Base-by-base conservation (phyloP, 148 eudicot genomes). In the Rhododendron henanense region DNA sequence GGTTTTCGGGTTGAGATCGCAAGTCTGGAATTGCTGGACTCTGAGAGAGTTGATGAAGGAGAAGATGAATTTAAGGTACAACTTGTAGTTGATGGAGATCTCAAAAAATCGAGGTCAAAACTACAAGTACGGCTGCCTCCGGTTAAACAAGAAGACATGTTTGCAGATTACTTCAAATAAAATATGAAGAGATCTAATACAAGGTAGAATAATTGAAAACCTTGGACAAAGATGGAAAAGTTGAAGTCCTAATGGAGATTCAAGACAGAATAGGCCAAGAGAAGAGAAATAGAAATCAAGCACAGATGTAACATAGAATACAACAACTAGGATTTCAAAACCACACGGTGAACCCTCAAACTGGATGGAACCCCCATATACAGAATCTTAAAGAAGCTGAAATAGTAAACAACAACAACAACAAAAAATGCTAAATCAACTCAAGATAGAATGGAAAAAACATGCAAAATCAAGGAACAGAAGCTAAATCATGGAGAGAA, bases 31-130 rank as follows among this genome's bases (percentile, higher is more conserved):
- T 94, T 93, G 91, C 95, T 95, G 55, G 98, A 93, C 84, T 95
- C 98, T 6, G 98, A 95, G 81, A 95, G 88, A 80, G 98, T 94
- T 7, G 98, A 95, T 57, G 98, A 94, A 13, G 98, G 96, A 37
- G 98, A 95, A 11, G 97, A 91, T 51, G 98, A 93, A 67, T 93
- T 93, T 15, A 92, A 93, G 53, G 91, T 88, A 84, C 90, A 83
- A 14, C 86, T 86, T 44, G 94, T 92, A 41, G 92, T 89, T 33
- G 94, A 91, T 45, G 96, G 89, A 31, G 98, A 92, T 84, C 93
- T 96, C 57, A 94, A 87, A 5, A 94, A 89, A 16, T 94, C 98
- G 23, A 96, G 92, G 88, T 93, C 96, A 25, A 95, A 84, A 75
- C 90, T 88, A 87, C 89, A 93, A 78, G 75, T 69, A 31, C 93